These are phyloP conservation scores for Tricholomella constricta DNA, from an alignment of 768 basidiomycete species.

Conservation along the genomic window DNA sequence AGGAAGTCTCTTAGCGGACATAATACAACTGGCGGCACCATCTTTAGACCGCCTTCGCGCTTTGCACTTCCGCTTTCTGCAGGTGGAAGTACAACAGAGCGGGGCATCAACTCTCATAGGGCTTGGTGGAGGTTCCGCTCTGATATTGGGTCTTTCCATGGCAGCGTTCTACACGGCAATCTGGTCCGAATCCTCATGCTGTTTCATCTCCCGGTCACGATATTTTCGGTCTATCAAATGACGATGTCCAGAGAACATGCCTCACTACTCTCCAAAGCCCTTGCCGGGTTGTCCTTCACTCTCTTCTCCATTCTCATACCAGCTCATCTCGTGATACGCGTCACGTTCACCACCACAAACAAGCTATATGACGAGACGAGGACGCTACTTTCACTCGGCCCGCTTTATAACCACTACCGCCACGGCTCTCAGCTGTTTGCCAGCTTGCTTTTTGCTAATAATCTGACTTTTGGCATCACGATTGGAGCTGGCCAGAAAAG, in stretches of 20 bases:
- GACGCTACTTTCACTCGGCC: conserved; percentile 86
- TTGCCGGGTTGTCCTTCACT: conserved; percentile 82
- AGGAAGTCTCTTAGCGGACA: conserved; percentile 48
- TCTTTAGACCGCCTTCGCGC: conserved; percentile 26
- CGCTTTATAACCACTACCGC: conserved; percentile 93
- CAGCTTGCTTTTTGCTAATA: conserved; percentile 76
- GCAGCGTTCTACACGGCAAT: conserved; percentile 84
- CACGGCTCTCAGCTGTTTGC: conserved; percentile 91
- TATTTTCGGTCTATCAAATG: conserved; percentile 90
- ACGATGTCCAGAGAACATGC: conserved; percentile 53
- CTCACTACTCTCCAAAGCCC: conserved; percentile 62
- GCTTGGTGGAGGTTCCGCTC: conserved; percentile 59
- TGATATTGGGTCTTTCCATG: conserved; percentile 77
- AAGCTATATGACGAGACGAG: conserved; percentile 95
- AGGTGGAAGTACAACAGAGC: conserved; percentile 28
- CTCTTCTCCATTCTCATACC: conserved; percentile 81
- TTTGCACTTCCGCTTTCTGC: conserved; percentile 26
- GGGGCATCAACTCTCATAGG: conserved; percentile 39
- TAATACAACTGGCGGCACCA: conserved; percentile 21
- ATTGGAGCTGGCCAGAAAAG: conserved; percentile 90
- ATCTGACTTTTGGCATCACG: conserved; percentile 78
- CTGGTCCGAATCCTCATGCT: conserved; percentile 87
- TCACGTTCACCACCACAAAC: conserved; percentile 78
- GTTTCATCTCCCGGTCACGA: conserved; percentile 93
- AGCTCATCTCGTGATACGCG: conserved; percentile 69